Evolutionary conservation across 1,284 basidiomycete species (phyloP).

Genomic region (Rhodofomes roseus): DNA sequence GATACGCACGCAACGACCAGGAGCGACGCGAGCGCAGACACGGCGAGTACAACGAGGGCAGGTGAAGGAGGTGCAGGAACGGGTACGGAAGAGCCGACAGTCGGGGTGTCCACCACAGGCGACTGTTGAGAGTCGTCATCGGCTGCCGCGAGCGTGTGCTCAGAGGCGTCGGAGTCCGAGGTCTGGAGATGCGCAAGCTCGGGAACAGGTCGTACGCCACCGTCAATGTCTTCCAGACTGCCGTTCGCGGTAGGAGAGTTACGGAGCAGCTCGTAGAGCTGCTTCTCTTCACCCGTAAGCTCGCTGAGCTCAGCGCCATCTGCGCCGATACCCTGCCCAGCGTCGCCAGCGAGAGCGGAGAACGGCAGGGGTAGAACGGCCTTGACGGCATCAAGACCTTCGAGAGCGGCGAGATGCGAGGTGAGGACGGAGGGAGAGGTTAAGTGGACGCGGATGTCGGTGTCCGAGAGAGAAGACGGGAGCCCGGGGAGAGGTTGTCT

Average conservation of each 20-base stretch:
- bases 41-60: slow-evolving; percentile 30
- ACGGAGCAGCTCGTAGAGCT: slow-evolving; percentile 29
- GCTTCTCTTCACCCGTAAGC: slow-evolving; percentile 31
- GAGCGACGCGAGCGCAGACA: slow-evolving; percentile 36
- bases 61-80: not conserved
- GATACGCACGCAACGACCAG: slow-evolving; percentile 34
- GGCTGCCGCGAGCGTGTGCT: slow-evolving; percentile 7
- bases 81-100: not conserved
- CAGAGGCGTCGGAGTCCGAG: not conserved
- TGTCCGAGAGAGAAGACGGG: slow-evolving; percentile 8
- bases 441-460: slow-evolving; percentile 28
- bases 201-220: slow-evolving; percentile 11
- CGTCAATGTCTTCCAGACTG: slow-evolving; percentile 29
- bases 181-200: not conserved
- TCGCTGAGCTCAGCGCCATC: slow-evolving; percentile 3
- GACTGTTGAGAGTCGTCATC: slow-evolving; percentile 4
- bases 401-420: slow-evolving; percentile 28
- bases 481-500: not conserved
- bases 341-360: not conserved
- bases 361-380: slow-evolving; percentile 28
- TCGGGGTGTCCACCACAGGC: not conserved
- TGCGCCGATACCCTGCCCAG: not conserved
- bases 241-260: slow-evolving; percentile 7
- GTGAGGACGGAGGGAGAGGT: slow-evolving; percentile 30
- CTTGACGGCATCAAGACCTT: slow-evolving; percentile 29